Conservation (phyloP, 208 protist genomes). For the Crithidia bombi region DNA sequence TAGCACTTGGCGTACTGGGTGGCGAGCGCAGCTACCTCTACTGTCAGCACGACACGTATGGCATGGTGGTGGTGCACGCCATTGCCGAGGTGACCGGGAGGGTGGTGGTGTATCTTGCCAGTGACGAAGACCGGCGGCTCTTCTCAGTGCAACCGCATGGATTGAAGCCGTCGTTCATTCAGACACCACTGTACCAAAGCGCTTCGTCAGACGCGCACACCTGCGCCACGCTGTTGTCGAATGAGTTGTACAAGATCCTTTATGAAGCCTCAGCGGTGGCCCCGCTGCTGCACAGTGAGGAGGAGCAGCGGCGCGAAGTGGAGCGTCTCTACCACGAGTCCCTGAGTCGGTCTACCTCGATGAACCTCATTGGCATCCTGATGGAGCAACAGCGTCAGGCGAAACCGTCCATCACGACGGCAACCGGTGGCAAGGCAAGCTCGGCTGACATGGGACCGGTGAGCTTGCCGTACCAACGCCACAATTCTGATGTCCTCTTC, state of each 20-base stretch:
- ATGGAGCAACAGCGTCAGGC: slow-evolving; percentile 13
- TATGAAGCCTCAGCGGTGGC: slow-evolving; percentile 66
- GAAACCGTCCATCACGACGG: neutral
- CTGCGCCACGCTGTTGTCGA: slow-evolving; percentile 59
- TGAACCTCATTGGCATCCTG: slow-evolving; percentile 55
- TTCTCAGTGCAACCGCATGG: slow-evolving; percentile 61
- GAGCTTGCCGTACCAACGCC: slow-evolving; percentile 18
- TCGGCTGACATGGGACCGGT: neutral
- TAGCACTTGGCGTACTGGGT: slow-evolving; percentile 80
- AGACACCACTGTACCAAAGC: slow-evolving; percentile 69
- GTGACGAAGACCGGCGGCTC: slow-evolving; percentile 73
- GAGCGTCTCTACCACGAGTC: slow-evolving; percentile 48
- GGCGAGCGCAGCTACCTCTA: slow-evolving; percentile 82
- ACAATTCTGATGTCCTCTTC: slow-evolving; percentile 33
- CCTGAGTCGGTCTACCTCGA: slow-evolving; percentile 40
- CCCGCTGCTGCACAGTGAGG: slow-evolving; percentile 68
- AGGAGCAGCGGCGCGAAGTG: slow-evolving; percentile 51
- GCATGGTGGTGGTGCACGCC: slow-evolving; percentile 77
- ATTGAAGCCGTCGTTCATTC: slow-evolving; percentile 85
- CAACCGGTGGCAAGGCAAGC: neutral
- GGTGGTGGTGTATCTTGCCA: slow-evolving; percentile 75
- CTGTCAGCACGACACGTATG: slow-evolving; percentile 85
- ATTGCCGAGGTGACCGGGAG: slow-evolving; percentile 70
- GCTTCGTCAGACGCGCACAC: slow-evolving; percentile 46
- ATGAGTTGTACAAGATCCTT: slow-evolving; percentile 61